These are phyloP conservation scores for Quercus phellos DNA, from an alignment of 331 rosid genomes.

Conservation along the genomic window DNA sequence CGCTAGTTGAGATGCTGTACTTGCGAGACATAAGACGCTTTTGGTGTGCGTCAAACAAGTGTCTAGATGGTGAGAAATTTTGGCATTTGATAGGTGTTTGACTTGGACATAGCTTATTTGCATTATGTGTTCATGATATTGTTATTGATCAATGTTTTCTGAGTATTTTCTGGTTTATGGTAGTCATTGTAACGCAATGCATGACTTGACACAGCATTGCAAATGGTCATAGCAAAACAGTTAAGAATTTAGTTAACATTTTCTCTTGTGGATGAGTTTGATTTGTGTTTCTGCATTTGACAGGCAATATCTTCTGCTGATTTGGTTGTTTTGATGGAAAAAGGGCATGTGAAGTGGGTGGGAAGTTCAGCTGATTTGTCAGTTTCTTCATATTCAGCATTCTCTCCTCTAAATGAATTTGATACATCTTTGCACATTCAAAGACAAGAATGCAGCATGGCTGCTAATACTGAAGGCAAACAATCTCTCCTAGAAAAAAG, in stretches of 20 bases:
- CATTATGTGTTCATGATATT: too few species aligned
- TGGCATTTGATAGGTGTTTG: too few species aligned
- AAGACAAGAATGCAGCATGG: conserved; percentile 35
- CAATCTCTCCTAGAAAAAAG: conserved; percentile 31
- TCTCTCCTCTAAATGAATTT: conserved; percentile 68
- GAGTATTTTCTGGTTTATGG: background rate
- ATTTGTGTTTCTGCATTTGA: conserved; percentile 3
- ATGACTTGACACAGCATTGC: too few species aligned
- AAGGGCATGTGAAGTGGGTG: conserved; percentile 80
- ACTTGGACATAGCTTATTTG: too few species aligned
- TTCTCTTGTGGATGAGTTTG: background rate
- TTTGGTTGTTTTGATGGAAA: conserved; percentile 66
- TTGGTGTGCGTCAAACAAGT: too few species aligned
- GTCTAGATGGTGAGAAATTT: too few species aligned
- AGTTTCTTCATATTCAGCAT: conserved; percentile 45
- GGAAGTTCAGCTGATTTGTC: conserved; percentile 55
- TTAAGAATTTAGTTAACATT: too few species aligned
- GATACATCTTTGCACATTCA: conserved; percentile 39
- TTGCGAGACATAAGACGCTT: too few species aligned
- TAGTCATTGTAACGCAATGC: background rate
- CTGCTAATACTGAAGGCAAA: conserved; percentile 27
- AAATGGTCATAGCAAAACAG: too few species aligned
- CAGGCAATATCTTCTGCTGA: conserved; percentile 91
- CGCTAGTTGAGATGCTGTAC: too few species aligned
- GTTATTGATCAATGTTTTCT: background rate